These are phyloP conservation scores for Croton setiger DNA, from an alignment of 441 rosid species.

Conservation along the genomic window DNA sequence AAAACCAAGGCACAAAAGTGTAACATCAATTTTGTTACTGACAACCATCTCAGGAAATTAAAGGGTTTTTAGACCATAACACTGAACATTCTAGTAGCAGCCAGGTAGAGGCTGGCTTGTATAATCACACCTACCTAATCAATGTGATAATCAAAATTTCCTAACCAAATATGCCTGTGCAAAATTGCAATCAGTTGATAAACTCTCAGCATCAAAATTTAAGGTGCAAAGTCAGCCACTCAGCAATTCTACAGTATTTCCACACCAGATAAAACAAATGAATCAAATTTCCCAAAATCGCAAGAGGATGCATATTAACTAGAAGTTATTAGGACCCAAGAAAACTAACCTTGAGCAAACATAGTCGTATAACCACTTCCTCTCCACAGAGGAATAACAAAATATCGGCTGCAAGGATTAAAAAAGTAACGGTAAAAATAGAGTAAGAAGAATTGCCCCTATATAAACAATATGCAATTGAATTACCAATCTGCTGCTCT, in stretches of 20 bases:
- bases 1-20: slow-evolving; percentile 5
- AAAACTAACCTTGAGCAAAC: slow-evolving; percentile 78
- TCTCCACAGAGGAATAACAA: slow-evolving; percentile 84
- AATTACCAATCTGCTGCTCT: slow-evolving; percentile 78
- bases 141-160: not conserved
- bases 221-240: not conserved
- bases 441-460: slow-evolving; percentile 4
- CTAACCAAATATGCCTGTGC: not conserved
- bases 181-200: not conserved
- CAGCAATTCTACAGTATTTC: not conserved
- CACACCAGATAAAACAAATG: not conserved
- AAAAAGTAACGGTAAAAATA: not conserved
- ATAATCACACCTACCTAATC: not conserved
- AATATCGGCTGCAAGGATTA: slow-evolving; percentile 60
- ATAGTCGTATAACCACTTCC: slow-evolving; percentile 85
- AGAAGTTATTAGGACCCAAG: not conserved
- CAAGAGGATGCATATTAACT: slow-evolving; percentile 3
- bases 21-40: not conserved
- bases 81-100: not conserved
- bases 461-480: slow-evolving; percentile 15
- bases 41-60: not conserved
- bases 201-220: not conserved
- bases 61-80: not conserved
- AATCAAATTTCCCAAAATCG: slow-evolving; percentile 6
- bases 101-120: not conserved